Evolutionary conservation across 2,329 filamentous ascomycete genomes (phyloP), one percentile per base, ranked within the genome.

Genomic region (Trichoderma aggressivum): DNA sequence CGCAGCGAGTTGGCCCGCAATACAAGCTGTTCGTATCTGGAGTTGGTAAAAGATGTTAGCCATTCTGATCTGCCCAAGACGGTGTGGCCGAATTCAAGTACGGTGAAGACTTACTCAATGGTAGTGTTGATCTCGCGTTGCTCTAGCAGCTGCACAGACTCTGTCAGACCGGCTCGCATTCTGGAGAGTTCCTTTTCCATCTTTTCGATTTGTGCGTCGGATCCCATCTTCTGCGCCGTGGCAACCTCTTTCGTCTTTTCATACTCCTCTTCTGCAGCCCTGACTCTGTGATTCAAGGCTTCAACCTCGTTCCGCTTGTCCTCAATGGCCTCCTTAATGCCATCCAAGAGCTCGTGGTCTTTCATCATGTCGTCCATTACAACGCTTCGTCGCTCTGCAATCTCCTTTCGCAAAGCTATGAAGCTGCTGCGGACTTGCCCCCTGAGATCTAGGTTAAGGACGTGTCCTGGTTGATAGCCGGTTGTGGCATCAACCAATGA

Each of bases 131-230:
- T 97, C 84, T 98, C 94, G 70, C 93, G 87, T 81, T 98, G 95
- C 80, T 98, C 94, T 88, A 98, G 91, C 61, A 97, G 82, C 81
- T 98, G 93, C 67, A 98, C 92, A 39, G 91, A 94, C 80, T 98
- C 95, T 3, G 89, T 91, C 34, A 98, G 84, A 12, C 91, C 91
- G 2, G 91, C 89, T 55, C 94, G 88, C 93, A 98, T 97, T 80
- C 94, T 93, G 60, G 93, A 92, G n/a, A 99, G 85, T 80, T 99
- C 94, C 82, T 97, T 98, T 83, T 99, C 96, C 91, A 98, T 97
- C 85, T 96, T 96, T 82, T 99, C 96, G 77, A 99, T 97, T 80
- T 98, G 95, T 10, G 94, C 90, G 79, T 98, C 96, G 3, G 91
- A 93, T 8, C 91, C 91, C 79, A 95, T 89, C 83, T 97, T 97